Evolutionary conservation across 345 rosid genomes (phyloP), one percentile per base, ranked within the genome.

Genomic region (Linum lewisii): DNA sequence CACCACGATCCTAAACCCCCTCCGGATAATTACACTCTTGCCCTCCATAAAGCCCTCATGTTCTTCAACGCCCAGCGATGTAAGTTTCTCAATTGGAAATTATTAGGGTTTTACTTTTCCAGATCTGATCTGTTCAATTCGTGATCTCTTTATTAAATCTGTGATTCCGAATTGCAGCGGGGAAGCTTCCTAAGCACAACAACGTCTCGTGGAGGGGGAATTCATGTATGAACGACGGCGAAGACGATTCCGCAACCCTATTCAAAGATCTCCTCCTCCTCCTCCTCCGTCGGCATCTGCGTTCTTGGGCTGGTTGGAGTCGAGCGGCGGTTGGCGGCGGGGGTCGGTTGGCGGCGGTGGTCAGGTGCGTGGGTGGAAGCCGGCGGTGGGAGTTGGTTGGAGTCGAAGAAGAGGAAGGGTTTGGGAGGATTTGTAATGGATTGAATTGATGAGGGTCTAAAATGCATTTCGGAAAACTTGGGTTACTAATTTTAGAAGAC

Each of bases 61-160:
- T 93, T 93, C 82, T 93, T 93, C 88, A 93, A 90, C 70, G 99
- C 84, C 62, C 99, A 93, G 66, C 74, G 82, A 51, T 93, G 97
- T 93, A 74, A 60, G 81, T 54, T 0, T 9, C 32, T 2, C 32
- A 2, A 26, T 26, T 26, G 2, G 32, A 26, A 26, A 26, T 26
- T 26, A 6, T 2, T 26, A 6, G 45, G 38, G 38, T 34, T 34
- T 34, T 34, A 11, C 7, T 38, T 38, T 6, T 38, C 45, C 10
- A 6, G 14, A 9, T 38, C 16, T 38, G 2, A 38, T 38, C 9
- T 38, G 24, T 6, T 18, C 54, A 51, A 15, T 6, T 20, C 16
- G 16, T 15, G 25, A 24, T 24, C 13, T 21, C 4, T 10, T 20
- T 16, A 4, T 57, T 32, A 8, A 7, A 14, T 29, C 21, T 25